A percentile compares a stretch with the other conserved stretches of the same genome.
phyloP scores from a whole-genome alignment of 2,329 filamentous ascomycete genomes.

The Apiospora sp. region DNA sequence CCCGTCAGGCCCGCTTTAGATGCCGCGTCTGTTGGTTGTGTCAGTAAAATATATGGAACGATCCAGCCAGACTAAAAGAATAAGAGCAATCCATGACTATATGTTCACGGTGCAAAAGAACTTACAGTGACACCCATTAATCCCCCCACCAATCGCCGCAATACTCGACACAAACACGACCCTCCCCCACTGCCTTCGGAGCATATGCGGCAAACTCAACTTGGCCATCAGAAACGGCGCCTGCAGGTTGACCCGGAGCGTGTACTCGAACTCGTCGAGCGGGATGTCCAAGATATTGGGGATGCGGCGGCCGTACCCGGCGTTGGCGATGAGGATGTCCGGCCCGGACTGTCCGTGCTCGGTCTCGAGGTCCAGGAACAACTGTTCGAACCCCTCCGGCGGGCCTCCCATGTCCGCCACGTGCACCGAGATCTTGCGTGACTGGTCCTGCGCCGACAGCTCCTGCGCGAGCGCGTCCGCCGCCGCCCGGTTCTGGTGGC shows the following conservation, averaged over 20 bases:
- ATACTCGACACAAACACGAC: slow-evolving; percentile 72
- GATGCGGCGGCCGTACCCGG: slow-evolving; percentile 71
- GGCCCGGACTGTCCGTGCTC: slow-evolving; percentile 60
- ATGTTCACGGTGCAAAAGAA: background rate
- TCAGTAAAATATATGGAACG: background rate
- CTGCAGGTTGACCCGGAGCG: slow-evolving; percentile 67
- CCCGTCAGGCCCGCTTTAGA: slow-evolving; percentile 69
- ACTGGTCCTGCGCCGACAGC: slow-evolving; percentile 39
- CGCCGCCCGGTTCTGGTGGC: slow-evolving; percentile 38
- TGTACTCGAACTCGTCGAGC: slow-evolving; percentile 70
- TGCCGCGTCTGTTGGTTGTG: slow-evolving; percentile 50
- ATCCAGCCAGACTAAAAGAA: background rate
- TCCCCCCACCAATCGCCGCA: slow-evolving; percentile 67
- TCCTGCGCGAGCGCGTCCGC: slow-evolving; percentile 40
- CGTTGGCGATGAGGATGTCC: slow-evolving; percentile 72
- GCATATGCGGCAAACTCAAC: slow-evolving; percentile 68
- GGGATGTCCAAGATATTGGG: slow-evolving; percentile 63
- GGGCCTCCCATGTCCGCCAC: slow-evolving; percentile 63
- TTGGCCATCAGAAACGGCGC: slow-evolving; percentile 70
- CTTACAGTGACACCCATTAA: slow-evolving; percentile 64
- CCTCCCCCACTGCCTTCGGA: slow-evolving; percentile 65
- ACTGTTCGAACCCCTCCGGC: slow-evolving; percentile 57
- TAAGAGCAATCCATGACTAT: background rate
- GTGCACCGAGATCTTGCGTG: slow-evolving; percentile 57
- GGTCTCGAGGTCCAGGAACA: slow-evolving; percentile 62